phyloP scores from a whole-genome alignment of 140 eudicot genomes.

The Oenanthe javanica region DNA sequence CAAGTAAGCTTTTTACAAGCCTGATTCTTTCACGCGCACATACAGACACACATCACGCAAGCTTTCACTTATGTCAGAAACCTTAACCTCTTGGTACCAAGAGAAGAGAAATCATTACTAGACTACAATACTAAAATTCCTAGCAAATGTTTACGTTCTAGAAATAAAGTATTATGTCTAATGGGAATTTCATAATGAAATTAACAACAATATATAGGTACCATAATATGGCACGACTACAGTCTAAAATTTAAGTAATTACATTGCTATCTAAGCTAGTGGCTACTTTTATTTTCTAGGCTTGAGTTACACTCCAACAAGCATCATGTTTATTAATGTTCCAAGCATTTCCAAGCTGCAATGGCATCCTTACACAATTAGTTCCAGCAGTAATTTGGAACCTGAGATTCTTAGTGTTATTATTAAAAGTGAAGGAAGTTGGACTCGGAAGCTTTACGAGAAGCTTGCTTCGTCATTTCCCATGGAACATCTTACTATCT shows the following conservation, averaged over 20 bases:
- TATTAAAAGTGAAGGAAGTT: conserved; percentile 41
- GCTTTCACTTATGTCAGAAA: no score
- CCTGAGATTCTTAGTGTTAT: conserved; percentile 42
- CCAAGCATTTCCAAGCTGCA: conserved; percentile 45
- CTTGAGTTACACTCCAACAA: conserved; percentile 40
- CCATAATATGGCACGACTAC: not conserved
- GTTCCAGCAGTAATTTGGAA: conserved; percentile 34
- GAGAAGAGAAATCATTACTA: no score
- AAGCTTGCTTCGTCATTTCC: conserved; percentile 31
- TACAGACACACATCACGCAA: no score
- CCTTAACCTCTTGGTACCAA: no score
- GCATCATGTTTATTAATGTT: conserved; percentile 38
- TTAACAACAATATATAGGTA: no score
- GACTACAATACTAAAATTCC: no score
- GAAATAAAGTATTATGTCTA: no score
- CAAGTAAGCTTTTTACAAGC: no score
- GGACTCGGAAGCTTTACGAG: conserved; percentile 39
- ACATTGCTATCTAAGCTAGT: not conserved
- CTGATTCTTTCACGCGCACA: no score
- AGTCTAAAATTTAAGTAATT: not conserved
- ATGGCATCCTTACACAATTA: conserved; percentile 55
- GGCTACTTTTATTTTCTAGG: not conserved
- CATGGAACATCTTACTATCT: conserved; percentile 27
- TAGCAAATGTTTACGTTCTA: no score
- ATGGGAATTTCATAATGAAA: not conserved